Evolutionary conservation across 2,329 filamentous ascomycete species (phyloP).

Genomic region (Ophidiomyces ophidiicola): DNA sequence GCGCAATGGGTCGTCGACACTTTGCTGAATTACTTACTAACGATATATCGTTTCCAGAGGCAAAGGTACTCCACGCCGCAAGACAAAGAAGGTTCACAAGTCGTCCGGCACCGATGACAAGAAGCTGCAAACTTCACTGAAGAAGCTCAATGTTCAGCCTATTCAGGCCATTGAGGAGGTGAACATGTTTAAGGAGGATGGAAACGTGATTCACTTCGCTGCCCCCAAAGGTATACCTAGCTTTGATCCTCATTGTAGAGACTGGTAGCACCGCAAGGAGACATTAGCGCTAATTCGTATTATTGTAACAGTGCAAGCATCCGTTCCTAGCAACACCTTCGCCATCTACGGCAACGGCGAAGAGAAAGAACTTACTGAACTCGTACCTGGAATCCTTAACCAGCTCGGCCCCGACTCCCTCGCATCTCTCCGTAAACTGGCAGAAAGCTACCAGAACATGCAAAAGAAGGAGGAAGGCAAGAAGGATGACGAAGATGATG

Average conservation of each 20-base stretch:
- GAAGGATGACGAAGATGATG: slow-evolving; percentile 55
- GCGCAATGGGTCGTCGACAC: too few species aligned
- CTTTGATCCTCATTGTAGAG: background rate
- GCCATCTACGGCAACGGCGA: slow-evolving; percentile 98
- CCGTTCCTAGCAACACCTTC: slow-evolving; percentile 96
- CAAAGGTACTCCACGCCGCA: slow-evolving; percentile 95
- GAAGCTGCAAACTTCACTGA: slow-evolving; percentile 93
- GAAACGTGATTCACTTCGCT: slow-evolving; percentile 98
- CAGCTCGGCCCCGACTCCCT: slow-evolving; percentile 97
- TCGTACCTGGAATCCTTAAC: slow-evolving; percentile 98
- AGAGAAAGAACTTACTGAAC: slow-evolving; percentile 99
- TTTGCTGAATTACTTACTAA: too few species aligned
- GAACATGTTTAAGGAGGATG: slow-evolving; percentile 99
- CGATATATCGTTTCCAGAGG: slow-evolving; percentile 45
- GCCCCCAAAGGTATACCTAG: slow-evolving; percentile 70
- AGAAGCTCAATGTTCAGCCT: slow-evolving; percentile 99
- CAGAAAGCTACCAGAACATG: slow-evolving; percentile 98
- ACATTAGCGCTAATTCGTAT: slow-evolving; percentile 47
- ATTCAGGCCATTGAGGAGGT: slow-evolving; percentile 99
- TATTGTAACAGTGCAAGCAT: slow-evolving; percentile 65
- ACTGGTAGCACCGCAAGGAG: slow-evolving; percentile 65
- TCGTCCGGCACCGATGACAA: slow-evolving; percentile 93
- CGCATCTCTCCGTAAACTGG: slow-evolving; percentile 92
- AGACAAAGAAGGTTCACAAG: slow-evolving; percentile 96
- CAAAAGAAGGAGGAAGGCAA: slow-evolving; percentile 83